Evolutionary conservation across 148 eudicot species (phyloP), one percentile per base, ranked within the genome.

Genomic region (Dianthus caryophyllus): DNA sequence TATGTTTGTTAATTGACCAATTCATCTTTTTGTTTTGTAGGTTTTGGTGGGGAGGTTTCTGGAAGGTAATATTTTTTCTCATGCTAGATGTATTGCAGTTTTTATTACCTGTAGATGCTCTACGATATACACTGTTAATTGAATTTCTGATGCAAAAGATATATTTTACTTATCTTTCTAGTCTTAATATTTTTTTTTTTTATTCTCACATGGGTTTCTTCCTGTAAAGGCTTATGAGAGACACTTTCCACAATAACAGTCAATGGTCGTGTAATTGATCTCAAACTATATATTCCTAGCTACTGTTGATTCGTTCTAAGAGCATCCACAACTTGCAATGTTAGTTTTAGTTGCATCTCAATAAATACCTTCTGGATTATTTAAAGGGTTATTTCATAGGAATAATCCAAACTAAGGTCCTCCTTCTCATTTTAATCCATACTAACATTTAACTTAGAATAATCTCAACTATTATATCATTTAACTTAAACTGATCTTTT

Each of bases 1-100:
- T 43, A 56, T 73, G 39, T 71, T 29, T 67, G 47, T 47, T 61
- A 48, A 56, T 46, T 71, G 51, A 71, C 56, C 14, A 29, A 18
- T 44, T 52, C 64, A 11, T 52, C 61, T 50, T 69, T n/a, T 38
- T 51, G 53, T 44, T 82, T 20, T 81, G 63, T 76, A 94, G 98
- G 84, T 94, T 94, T 75, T 94, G 98, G 98, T 94, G 80, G 80
- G 98, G 97, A 75, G 98, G 98, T 78, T 83, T 94, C 72, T 94
- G 90, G 90, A 94, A 94, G 98, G 98, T 94, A 80, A 48, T 61
- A 53, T 72, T 76, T 60, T 57, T 64, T 41, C 44, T 46, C 41
- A 36, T 68, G 57, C 71, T 14, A 30, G 31, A 64, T 69, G n/a
- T n/a, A n/a, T n/a, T n/a, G 48, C 53, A 27, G 38, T 33, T n/a